A percentile compares a stretch with the other conserved stretches of the same genome.
Evolutionary conservation across 1,284 basidiomycete species (phyloP).

Genomic region (Ceratobasidium sp.): DNA sequence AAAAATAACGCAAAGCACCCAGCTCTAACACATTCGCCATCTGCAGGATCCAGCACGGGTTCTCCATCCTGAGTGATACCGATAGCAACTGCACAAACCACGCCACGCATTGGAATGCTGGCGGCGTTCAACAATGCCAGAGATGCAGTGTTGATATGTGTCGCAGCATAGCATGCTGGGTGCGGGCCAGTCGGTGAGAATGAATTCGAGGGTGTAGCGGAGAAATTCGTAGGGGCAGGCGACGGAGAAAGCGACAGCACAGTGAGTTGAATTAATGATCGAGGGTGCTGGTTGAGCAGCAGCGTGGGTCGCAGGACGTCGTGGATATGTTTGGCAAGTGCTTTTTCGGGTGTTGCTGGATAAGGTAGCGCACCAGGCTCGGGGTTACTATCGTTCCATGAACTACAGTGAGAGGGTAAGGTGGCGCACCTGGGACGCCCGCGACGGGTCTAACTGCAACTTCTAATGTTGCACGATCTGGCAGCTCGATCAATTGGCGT

Average conservation of each 20-base stretch:
- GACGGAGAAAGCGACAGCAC: constrained; percentile 65
- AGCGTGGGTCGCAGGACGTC: constrained; percentile 61
- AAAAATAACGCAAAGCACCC: constrained; percentile 78
- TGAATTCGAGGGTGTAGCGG: constrained; percentile 42
- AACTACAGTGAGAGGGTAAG: not conserved
- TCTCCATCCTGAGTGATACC: constrained; percentile 50
- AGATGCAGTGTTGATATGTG: constrained; percentile 73
- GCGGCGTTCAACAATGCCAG: constrained; percentile 72
- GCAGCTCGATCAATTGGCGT: constrained; percentile 68
- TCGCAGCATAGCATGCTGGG: constrained; percentile 55
- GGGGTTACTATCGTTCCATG: not conserved
- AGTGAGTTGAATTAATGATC: constrained; percentile 75
- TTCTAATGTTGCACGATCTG: constrained; percentile 77
- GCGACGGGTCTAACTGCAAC: constrained; percentile 73
- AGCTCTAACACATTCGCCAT: constrained; percentile 59
- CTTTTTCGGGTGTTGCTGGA: constrained; percentile 46
- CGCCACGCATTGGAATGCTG: constrained; percentile 74
- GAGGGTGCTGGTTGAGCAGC: constrained; percentile 69
- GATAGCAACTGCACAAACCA: constrained; percentile 72
- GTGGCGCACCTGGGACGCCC: constrained; percentile 62
- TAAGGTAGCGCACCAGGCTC: no score
- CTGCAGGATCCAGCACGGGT: constrained; percentile 64
- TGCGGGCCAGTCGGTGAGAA: constrained; percentile 46
- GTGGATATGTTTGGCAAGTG: constrained; percentile 44
- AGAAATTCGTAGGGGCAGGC: constrained; percentile 47